Evolutionary conservation across 2,329 filamentous ascomycete genomes (phyloP), one percentile per base, ranked within the genome.

Genomic region (Biscogniauxia sp.): DNA sequence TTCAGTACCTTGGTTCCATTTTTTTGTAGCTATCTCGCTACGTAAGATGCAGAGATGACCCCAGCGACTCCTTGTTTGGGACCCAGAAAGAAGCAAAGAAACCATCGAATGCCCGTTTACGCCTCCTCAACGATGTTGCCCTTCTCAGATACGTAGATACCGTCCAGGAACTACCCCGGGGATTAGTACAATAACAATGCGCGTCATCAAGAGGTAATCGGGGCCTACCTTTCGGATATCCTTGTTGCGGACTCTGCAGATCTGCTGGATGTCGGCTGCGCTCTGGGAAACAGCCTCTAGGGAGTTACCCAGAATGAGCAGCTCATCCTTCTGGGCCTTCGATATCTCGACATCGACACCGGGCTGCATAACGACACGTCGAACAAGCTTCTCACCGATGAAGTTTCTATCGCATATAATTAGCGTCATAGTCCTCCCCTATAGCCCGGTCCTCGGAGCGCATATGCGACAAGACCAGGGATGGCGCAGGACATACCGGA

Each of bases 241-340:
- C 93, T 99, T 99, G 92, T 99, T 99, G 82, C 93, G 89, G 82
- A 99, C 95, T 84, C 88, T 88, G 93, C 95, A 99, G 83, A 95
- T 93, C 84, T 99, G 95, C 87, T 99, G 95, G 80, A 99, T 97
- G 81, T 99, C 95, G 82, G 95, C 95, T 72, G 95, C 95, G 78
- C 89, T 93, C 86, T 99, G 95, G 76, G 95, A 99, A 70, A 99
- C 95, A 78, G 88, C 88, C 87, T 99, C 96, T 74, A 99, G 86
- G 66, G 91, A 96, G 91, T 97, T 99, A 76, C 95, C 95, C 72
- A 78, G 84, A 74, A 99, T 85, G 79, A 94, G 83, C 68, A 99
- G 90, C 89, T 99, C 93, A 80, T 99, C 95, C 91, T 99, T 99
- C 82, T 93, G 88, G 83, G 88, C 87, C 85, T 92, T 88, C 77